phyloP scores from a whole-genome alignment of 2,329 filamentous ascomycete species.

The Trematosphaeria pertusa region DNA sequence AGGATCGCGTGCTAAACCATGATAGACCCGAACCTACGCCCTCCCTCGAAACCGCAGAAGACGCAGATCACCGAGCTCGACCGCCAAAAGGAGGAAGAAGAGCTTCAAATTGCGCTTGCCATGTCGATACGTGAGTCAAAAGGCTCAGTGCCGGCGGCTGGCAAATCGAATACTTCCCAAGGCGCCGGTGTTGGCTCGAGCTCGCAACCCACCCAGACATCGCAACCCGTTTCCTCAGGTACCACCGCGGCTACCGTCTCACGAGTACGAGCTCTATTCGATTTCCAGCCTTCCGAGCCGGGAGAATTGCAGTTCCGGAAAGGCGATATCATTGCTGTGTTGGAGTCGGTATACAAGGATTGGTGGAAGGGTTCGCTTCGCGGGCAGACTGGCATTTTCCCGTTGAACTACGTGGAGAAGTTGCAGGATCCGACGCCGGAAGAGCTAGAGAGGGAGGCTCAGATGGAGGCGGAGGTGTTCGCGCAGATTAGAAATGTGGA shows the following conservation, averaged over 20 bases:
- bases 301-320: conserved; percentile 96
- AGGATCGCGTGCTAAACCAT: conserved; percentile 36
- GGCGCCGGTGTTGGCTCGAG: conserved; percentile 34
- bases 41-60: conserved; percentile 93
- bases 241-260: conserved; percentile 97
- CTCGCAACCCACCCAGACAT: conserved; percentile 49
- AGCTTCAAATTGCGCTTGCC: conserved; percentile 93
- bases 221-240: conserved; percentile 72
- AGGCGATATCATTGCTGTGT: conserved; percentile 94
- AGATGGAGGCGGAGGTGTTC: conserved; percentile 88
- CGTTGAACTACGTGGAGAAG: conserved; percentile 98
- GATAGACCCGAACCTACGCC: conserved; percentile 84
- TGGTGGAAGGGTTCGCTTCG: conserved; percentile 98
- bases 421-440: conserved; percentile 92
- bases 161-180: conserved; percentile 51
- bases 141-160: conserved; percentile 47
- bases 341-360: conserved; percentile 98
- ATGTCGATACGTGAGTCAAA: conserved; percentile 89
- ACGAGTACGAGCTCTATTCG: conserved; percentile 88
- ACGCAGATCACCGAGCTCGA: conserved; percentile 88
- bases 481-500: conserved; percentile 79
- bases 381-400: conserved; percentile 96
- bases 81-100: conserved; percentile 94
- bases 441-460: conserved; percentile 91
- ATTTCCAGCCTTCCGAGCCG: conserved; percentile 92